Evolutionary conservation across 2,329 filamentous ascomycete genomes (phyloP).

Genomic region (Epichloe elymi): DNA sequence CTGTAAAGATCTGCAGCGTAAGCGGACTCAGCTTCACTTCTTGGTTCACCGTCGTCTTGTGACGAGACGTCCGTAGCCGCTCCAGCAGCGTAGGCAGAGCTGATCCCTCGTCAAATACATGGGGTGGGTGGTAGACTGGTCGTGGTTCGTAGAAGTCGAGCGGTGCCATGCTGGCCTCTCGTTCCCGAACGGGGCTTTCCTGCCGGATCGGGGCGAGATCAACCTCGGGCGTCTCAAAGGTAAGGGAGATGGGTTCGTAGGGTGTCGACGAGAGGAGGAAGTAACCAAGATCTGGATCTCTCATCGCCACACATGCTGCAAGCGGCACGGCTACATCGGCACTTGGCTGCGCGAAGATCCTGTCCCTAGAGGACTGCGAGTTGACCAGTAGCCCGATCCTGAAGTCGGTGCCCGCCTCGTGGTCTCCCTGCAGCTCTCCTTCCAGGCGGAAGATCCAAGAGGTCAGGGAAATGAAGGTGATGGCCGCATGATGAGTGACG

Average conservation of each 20-base stretch:
- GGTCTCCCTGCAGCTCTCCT: constrained; percentile 42
- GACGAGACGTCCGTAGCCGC: constrained; percentile 42
- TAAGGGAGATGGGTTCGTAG: constrained; percentile 43
- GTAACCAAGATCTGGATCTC: constrained; percentile 51
- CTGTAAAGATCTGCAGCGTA: constrained; percentile 57
- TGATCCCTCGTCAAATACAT: constrained; percentile 44
- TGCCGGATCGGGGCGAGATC: constrained; percentile 30
- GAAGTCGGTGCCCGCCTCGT: constrained; percentile 46
- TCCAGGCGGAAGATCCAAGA: constrained; percentile 53
- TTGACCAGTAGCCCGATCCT: constrained; percentile 46
- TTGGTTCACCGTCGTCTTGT: constrained; percentile 49
- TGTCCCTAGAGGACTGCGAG: constrained; percentile 43
- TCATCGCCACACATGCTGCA: constrained; percentile 39
- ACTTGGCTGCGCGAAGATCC: constrained; percentile 40
- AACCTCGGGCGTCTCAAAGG: constrained; percentile 45
- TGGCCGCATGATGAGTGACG: constrained; percentile 46
- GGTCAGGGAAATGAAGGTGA: constrained; percentile 45
- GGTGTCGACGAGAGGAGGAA: constrained; percentile 47
- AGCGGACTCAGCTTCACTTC: constrained; percentile 58
- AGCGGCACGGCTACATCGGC: constrained; percentile 35
- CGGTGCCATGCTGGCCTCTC: constrained; percentile 29
- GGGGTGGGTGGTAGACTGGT: constrained; percentile 50
- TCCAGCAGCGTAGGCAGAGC: constrained; percentile 43
- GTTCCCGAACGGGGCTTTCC: constrained; percentile 29
- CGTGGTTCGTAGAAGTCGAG: constrained; percentile 48